Conservation (phyloP, 73 alveolate genomes). For the Breviolum minutum region DNA sequence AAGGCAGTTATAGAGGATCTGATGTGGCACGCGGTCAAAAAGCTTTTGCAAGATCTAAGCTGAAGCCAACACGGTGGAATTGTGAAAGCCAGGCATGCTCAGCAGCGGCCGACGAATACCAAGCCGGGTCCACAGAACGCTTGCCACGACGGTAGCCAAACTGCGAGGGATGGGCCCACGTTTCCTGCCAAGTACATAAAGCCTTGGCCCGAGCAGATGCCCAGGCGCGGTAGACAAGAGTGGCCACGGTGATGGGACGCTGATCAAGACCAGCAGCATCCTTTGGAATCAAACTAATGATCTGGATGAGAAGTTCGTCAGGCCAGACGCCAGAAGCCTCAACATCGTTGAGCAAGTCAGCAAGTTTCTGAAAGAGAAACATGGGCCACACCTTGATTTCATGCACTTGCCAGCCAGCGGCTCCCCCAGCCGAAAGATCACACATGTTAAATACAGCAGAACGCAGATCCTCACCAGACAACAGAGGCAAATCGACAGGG, state of each 20-base stretch:
- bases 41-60: background rate
- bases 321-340: slow-evolving; percentile 9
- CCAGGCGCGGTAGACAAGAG: slow-evolving; percentile 4
- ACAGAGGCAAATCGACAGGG: background rate
- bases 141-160: background rate
- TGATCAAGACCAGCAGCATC: slow-evolving; percentile 7
- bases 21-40: slow-evolving; percentile 20
- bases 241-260: slow-evolving; percentile 20
- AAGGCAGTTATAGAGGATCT: background rate
- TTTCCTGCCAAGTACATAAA: background rate
- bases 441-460: background rate
- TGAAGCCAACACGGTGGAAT: background rate
- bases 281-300: background rate
- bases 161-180: background rate
- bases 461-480: background rate
- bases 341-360: slow-evolving; percentile 23
- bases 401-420: background rate
- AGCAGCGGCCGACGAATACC: slow-evolving; percentile 15
- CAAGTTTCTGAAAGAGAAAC: background rate
- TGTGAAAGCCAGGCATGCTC: slow-evolving; percentile 27
- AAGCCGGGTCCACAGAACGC: slow-evolving; percentile 24
- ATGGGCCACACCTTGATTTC: background rate
- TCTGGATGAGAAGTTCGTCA: background rate
- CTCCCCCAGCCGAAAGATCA: background rate
- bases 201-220: background rate